Evolutionary conservation across 2,329 filamentous ascomycete species (phyloP).

Genomic region (Claviceps capensis): DNA sequence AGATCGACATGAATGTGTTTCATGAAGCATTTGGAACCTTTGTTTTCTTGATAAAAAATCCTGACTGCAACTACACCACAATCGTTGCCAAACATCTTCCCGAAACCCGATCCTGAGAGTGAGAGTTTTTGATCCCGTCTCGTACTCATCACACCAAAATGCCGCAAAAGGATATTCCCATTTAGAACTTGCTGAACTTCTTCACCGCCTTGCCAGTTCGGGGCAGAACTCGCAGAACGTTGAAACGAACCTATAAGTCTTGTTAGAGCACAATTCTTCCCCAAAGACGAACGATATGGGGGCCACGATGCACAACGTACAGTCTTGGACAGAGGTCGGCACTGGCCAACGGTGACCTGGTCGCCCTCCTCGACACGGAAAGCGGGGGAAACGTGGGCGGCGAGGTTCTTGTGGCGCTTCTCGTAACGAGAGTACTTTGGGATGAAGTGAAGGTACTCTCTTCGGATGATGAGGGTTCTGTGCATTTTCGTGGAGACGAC

Average conservation of each 20-base stretch:
- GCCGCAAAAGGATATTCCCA: conserved; percentile 31
- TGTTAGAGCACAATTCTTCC: conserved; percentile 11
- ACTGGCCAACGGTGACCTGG: conserved; percentile 98
- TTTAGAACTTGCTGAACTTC: conserved; percentile 98
- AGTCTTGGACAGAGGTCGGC: conserved; percentile 98
- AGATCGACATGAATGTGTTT: conserved; percentile 11
- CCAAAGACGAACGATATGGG: neutral
- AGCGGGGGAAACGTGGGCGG: conserved; percentile 95
- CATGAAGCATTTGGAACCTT: conserved; percentile 19
- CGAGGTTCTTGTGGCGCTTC: conserved; percentile 99
- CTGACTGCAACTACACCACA: conserved; percentile 32
- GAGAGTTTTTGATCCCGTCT: conserved; percentile 22
- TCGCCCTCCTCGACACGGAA: conserved; percentile 99
- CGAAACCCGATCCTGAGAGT: conserved; percentile 25
- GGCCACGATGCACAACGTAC: conserved; percentile 46
- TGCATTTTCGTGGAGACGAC: conserved; percentile 99
- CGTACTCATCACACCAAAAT: conserved; percentile 42
- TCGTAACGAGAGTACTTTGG: conserved; percentile 99
- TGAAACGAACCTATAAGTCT: conserved; percentile 75
- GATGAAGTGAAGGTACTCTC: conserved; percentile 99
- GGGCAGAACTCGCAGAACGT: conserved; percentile 96
- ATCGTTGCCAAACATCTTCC: conserved; percentile 28
- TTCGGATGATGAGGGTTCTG: conserved; percentile 97
- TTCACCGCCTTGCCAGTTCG: conserved; percentile 96
- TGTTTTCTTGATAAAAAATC: conserved; percentile 18